These are phyloP conservation scores for Pseudogymnoascus sp. DNA, from an alignment of 2,329 filamentous ascomycete genomes.

Conservation along the genomic window DNA sequence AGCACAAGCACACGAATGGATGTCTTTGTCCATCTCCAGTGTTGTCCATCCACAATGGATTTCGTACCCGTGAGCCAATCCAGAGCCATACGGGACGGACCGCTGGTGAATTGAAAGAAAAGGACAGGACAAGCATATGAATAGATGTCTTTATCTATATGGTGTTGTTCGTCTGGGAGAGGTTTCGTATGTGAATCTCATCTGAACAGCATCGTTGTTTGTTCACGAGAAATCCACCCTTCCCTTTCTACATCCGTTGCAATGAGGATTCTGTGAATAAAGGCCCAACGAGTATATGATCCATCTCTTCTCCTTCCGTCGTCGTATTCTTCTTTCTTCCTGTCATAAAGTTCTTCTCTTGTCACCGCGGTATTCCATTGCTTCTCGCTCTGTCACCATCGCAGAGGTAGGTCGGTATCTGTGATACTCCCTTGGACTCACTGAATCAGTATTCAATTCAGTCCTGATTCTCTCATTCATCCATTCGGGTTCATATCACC, in stretches of 20 bases:
- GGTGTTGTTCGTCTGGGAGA: background rate
- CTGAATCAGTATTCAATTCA: background rate
- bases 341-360: background rate
- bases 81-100: background rate
- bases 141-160: constrained; percentile 2
- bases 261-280: background rate
- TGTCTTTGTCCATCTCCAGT: background rate
- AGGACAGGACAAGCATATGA: background rate
- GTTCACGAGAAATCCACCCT: background rate
- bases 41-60: background rate
- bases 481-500: background rate
- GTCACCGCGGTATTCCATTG: background rate
- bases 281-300: background rate
- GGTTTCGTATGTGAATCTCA: constrained; percentile 6
- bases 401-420: constrained; percentile 1
- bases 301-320: background rate
- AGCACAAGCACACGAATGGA: no score
- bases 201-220: constrained; percentile 3
- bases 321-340: background rate
- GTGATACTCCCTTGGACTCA: background rate
- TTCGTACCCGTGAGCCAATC: background rate
- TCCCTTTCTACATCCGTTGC: background rate
- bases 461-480: background rate
- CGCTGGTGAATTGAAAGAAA: background rate
- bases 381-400: background rate